Evolutionary conservation across 139 green algal genomes (phyloP), one percentile per base, ranked within the genome.

Genomic region (Chlorokybus atmophyticus): DNA sequence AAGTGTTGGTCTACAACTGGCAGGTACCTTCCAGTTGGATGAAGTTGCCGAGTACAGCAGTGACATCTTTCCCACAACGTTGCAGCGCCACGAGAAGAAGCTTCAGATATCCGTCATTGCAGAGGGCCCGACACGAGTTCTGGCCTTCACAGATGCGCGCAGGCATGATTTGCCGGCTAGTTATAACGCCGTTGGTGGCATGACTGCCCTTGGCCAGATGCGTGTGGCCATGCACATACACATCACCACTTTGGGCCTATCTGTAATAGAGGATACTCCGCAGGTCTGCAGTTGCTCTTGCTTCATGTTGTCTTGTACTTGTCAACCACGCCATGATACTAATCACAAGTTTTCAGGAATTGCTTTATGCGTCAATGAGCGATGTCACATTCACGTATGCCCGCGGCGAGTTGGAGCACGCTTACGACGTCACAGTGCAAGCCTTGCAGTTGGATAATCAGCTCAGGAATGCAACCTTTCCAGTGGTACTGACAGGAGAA

Each of bases 371-470:
- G 26, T 56, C 23, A 2, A 26, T 56, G 42, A 2, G 29, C 19
- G 58, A 32, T 19, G 38, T 69, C 23, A n/a, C 28, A 23, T 7
- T 64, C 17, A 24, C 24, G 23, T 26, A 25, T 8, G 35, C 26
- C 24, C 28, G 52, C 10, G 61, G 61, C 3, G 24, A 66, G 48
- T 23, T 58, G 21, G 29, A 64, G 44, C 49, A 68, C 27, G 19
- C 55, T 28, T 14, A 44, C 7, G 52, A 63, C 10, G 32, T 69
- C 5, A 49, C 69, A 24, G 52, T 70, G 23, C 35, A 27, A 29
- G 3, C n/a, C 24, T 17, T 62, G 8, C 64, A 73, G 64, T 24
- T 73, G 4, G 64, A 73, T 23, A 73, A 73, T 49, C 60, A 70
- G 41, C 60, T 73, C 23, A 38, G 19, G 29, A 28, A 68, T 2